Percentiles rank a stretch among this genome's conserved stretches.
Conservation (phyloP, 495 filamentous ascomycete species). For the Umbilicaria muhlenbergii region DNA sequence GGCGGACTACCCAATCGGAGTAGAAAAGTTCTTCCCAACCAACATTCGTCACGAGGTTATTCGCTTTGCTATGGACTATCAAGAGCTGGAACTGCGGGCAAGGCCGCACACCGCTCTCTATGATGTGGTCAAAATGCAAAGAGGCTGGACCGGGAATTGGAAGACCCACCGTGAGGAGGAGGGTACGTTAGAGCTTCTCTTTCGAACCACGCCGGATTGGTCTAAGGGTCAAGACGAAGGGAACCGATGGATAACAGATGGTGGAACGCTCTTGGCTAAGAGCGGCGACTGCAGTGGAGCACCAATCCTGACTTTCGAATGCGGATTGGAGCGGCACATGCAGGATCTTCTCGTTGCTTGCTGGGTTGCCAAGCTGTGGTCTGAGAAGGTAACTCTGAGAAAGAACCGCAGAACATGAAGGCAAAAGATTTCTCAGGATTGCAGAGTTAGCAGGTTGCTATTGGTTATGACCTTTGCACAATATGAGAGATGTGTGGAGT, state of each 20-base stretch:
- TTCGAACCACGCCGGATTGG: slow-evolving; percentile 5
- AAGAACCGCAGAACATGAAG: too few species aligned
- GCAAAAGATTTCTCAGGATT: too few species aligned
- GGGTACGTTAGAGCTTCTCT: background rate
- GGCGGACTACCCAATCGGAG: slow-evolving; percentile 1
- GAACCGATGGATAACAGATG: slow-evolving; percentile 1
- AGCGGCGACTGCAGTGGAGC: background rate
- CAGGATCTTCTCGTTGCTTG: background rate
- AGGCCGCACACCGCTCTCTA: background rate
- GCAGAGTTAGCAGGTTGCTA: too few species aligned
- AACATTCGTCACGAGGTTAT: background rate
- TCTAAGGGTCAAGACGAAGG: slow-evolving; percentile 1
- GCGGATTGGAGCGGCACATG: background rate
- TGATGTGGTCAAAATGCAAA: background rate
- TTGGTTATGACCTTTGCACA: too few species aligned
- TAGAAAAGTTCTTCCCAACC: background rate
- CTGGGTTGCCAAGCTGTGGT: background rate
- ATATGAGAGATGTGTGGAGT: too few species aligned
- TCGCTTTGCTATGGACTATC: slow-evolving; percentile 1
- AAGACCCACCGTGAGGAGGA: slow-evolving; percentile 1
- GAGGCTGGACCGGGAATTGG: background rate
- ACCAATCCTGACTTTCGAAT: background rate
- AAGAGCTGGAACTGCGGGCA: background rate
- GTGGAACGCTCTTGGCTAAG: slow-evolving; percentile 1
- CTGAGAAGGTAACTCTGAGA: background rate